Percentiles rank a stretch among this genome's conserved stretches.
These are phyloP conservation scores for Marasmius tenuissimus DNA, from an alignment of 1,284 basidiomycete genomes.

Conservation along the genomic window DNA sequence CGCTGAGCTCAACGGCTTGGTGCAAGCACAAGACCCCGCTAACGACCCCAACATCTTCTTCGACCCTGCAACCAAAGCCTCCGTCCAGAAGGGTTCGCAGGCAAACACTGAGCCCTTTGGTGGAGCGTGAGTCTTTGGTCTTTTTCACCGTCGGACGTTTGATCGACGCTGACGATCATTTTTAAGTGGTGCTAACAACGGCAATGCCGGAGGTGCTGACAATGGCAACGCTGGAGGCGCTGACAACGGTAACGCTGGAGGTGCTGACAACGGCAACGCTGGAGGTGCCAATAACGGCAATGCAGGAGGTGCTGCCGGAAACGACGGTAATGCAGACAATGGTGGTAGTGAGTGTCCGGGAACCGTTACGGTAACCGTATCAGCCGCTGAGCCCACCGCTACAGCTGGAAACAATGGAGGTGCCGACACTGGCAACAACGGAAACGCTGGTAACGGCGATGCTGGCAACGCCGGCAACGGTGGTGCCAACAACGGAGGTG, in stretches of 20 bases:
- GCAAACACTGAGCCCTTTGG: constrained; percentile 54
- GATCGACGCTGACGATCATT: background rate
- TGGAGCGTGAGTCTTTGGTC: constrained; percentile 13
- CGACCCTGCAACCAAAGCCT: constrained; percentile 45
- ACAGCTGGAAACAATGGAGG: constrained; percentile 19
- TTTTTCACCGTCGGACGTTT: background rate
- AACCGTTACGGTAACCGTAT: constrained; percentile 31
- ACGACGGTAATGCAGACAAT: background rate
- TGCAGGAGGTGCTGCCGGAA: constrained; percentile 14
- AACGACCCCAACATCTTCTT: constrained; percentile 56
- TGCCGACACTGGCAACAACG: background rate
- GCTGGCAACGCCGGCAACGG: constrained; percentile 16
- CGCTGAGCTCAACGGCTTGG: constrained; percentile 43
- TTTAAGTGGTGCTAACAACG: constrained; percentile 6
- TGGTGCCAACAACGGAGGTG: constrained; percentile 15
- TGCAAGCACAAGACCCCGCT: constrained; percentile 51
- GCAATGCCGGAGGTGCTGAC: constrained; percentile 5
- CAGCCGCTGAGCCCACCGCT: constrained; percentile 25
- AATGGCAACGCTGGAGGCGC: constrained; percentile 1
- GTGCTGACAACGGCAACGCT: constrained; percentile 19
- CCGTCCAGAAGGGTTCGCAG: constrained; percentile 50
- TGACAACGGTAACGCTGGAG: constrained; percentile 6
- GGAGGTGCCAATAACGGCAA: constrained; percentile 13
- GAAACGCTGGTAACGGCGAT: constrained; percentile 4
- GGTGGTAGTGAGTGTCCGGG: constrained; percentile 18